phyloP scores from a whole-genome alignment of 345 rosid genomes.

The Salix viminalis region DNA sequence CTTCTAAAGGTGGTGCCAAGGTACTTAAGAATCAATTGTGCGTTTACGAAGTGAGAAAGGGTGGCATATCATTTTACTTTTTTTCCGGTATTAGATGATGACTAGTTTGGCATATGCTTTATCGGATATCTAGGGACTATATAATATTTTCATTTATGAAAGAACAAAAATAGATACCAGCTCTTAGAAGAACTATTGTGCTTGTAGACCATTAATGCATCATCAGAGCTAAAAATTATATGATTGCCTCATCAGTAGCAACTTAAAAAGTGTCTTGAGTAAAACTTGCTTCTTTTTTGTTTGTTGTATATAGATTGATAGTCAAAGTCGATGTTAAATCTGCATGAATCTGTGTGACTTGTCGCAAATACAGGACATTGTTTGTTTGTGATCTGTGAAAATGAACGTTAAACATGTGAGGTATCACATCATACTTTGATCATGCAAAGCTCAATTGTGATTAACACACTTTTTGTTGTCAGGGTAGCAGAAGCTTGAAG shows the following conservation, averaged over 20 bases:
- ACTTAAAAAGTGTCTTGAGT: background rate
- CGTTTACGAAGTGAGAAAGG: background rate
- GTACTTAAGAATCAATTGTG: conserved; percentile 30
- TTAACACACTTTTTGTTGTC: conserved; percentile 8
- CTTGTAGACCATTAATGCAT: background rate
- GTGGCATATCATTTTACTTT: too few species aligned
- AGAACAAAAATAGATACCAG: background rate
- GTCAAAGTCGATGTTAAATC: background rate
- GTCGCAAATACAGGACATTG: background rate
- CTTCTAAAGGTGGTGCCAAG: conserved; percentile 35
- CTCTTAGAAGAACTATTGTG: background rate
- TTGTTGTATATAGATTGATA: background rate
- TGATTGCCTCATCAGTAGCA: background rate
- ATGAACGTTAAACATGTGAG: too few species aligned
- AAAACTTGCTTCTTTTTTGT: background rate
- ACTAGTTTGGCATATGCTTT: background rate
- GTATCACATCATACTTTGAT: background rate
- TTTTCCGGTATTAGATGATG: background rate
- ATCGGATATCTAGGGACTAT: background rate
- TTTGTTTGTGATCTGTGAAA: background rate
- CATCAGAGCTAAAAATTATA: background rate
- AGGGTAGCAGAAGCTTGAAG: conserved; percentile 57
- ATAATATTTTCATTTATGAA: background rate
- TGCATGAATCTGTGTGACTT: background rate
- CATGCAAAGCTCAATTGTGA: background rate